These are phyloP conservation scores for Cytospora mali DNA, from an alignment of 2,329 filamentous ascomycete species.

Conservation along the genomic window DNA sequence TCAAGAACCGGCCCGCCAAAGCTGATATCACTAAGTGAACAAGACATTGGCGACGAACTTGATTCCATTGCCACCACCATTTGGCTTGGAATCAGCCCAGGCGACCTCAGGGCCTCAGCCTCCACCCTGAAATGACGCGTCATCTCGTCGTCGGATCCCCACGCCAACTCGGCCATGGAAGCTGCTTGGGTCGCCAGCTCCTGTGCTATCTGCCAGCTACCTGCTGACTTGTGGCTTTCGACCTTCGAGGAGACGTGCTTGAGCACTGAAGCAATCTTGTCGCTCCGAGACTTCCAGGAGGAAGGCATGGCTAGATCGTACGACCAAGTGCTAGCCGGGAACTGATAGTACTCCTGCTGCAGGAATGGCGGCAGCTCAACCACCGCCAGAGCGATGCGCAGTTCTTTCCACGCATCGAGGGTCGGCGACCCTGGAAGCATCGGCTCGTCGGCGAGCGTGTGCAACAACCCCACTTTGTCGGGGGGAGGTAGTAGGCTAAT, in stretches of 20 bases:
- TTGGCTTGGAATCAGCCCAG: not conserved
- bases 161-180: conserved; percentile 2
- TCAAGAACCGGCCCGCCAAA: not conserved
- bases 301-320: not conserved
- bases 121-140: not conserved
- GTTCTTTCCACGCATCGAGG: conserved; percentile 14
- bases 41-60: not conserved
- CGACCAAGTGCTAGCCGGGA: not conserved
- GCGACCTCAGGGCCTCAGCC: not conserved
- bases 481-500: not conserved
- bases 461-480: not conserved
- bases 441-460: not conserved
- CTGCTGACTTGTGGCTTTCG: conserved; percentile 3
- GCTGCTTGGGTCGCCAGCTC: not conserved
- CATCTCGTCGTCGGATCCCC: not conserved
- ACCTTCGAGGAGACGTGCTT: not conserved
- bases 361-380: not conserved
- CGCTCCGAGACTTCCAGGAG: not conserved
- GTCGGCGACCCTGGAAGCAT: not conserved
- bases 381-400: conserved; percentile 9
- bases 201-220: conserved; percentile 17
- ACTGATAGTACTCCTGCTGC: not conserved
- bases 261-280: not conserved
- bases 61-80: conserved; percentile 3
- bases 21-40: not conserved